phyloP scores from a whole-genome alignment of 139 green algal genomes.

The Closterium sp. region DNA sequence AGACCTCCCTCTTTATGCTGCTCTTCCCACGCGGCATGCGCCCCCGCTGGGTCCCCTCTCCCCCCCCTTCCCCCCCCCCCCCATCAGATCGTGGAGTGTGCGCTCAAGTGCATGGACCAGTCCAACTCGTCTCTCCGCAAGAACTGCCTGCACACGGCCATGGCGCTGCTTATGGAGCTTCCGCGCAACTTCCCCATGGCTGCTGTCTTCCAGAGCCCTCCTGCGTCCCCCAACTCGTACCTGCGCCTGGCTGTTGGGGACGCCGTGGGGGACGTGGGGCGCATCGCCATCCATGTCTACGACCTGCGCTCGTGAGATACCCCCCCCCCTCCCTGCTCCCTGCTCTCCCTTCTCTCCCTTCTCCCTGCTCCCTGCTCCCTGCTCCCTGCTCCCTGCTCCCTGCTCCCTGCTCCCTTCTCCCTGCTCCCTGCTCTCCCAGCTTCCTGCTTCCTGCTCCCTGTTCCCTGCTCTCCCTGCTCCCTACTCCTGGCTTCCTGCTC shows the following conservation, averaged over 20 bases:
- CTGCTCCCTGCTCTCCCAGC: too few species aligned
- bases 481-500: too few species aligned
- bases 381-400: too few species aligned
- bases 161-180: slow-evolving; percentile 37
- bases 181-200: slow-evolving; percentile 24
- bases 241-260: slow-evolving; percentile 31
- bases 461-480: not conserved
- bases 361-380: too few species aligned
- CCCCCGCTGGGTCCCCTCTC: too few species aligned
- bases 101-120: slow-evolving; percentile 34
- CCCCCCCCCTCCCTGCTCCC: too few species aligned
- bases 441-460: not conserved
- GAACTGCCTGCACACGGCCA: slow-evolving; percentile 40
- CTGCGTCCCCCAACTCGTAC: not conserved
- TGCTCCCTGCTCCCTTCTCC: too few species aligned
- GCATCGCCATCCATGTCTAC: slow-evolving; percentile 24
- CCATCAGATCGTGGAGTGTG: slow-evolving; percentile 9
- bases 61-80: too few species aligned
- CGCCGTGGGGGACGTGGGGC: slow-evolving; percentile 9
- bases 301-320: slow-evolving; percentile 25
- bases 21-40: too few species aligned
- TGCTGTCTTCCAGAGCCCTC: not conserved
- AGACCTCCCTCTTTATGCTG: too few species aligned
- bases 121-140: not conserved
- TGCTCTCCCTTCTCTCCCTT: not conserved